Percentiles rank a stretch among this genome's conserved stretches.
These are phyloP conservation scores for Helianthus annuus DNA, from an alignment of 129 eudicot species.

Conservation along the genomic window HanXRQr2.0-SUNRISE NC_035438.2:22220009-22220508, in stretches of 20 bases:
- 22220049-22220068: constrained; percentile 6
- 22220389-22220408: constrained; percentile 12
- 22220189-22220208: constrained; percentile 15
- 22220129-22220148: constrained; percentile 85
- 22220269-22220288: constrained; percentile 65
- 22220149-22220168: constrained; percentile 89
- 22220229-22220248: not conserved
- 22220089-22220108: constrained; percentile 40
- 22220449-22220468: constrained; percentile 55
- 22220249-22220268: not conserved
- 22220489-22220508: constrained; percentile 97
- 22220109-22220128: constrained; percentile 90
- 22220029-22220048: not conserved
- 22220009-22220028: too few relatives aligned
- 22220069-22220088: constrained; percentile 8
- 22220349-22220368: constrained; percentile 74
- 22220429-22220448: constrained; percentile 10
- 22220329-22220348: constrained; percentile 84
- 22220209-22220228: constrained; percentile 9
- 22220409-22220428: constrained; percentile 4
- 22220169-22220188: constrained; percentile 96
- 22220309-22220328: constrained; percentile 82
- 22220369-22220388: constrained; percentile 51
- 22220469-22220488: constrained; percentile 86
- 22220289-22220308: constrained; percentile 98